A percentile compares a stretch with the other conserved stretches of the same genome.
phyloP scores from a whole-genome alignment of 352 stramenopile genomes.

The Pythium utonaiense region DNA sequence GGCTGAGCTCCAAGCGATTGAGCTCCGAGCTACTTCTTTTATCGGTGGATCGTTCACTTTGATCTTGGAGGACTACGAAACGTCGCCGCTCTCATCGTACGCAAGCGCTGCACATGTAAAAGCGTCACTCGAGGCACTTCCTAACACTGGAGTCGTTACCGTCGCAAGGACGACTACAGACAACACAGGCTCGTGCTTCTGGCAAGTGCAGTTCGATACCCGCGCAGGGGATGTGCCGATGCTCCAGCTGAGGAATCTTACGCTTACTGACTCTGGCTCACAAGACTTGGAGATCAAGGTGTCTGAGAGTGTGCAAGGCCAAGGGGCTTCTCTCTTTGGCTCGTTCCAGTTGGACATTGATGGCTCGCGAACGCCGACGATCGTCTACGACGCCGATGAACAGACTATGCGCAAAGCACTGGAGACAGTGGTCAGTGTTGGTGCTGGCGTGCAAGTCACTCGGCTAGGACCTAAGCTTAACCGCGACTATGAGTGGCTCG shows the following conservation, averaged over 20 bases:
- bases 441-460: constrained; percentile 16
- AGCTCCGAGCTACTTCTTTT: constrained; percentile 35
- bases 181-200: constrained; percentile 41
- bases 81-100: constrained; percentile 42
- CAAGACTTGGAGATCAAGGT: constrained; percentile 39
- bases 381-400: constrained; percentile 38
- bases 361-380: constrained; percentile 13
- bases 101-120: constrained; percentile 41
- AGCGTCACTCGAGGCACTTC: constrained; percentile 42
- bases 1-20: constrained; percentile 42
- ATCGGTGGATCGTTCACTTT: constrained; percentile 51
- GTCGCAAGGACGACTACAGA: constrained; percentile 33
- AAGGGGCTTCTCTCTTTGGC: constrained; percentile 34
- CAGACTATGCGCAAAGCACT: constrained; percentile 24
- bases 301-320: constrained; percentile 41
- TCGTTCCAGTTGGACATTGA: constrained; percentile 49
- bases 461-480: constrained; percentile 40
- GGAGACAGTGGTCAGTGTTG: constrained; percentile 8
- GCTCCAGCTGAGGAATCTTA: constrained; percentile 39
- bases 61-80: constrained; percentile 32
- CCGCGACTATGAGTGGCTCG: constrained; percentile 37
- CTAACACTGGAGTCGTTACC: constrained; percentile 31
- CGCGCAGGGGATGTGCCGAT: constrained; percentile 47
- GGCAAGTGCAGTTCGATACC: constrained; percentile 56
- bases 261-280: constrained; percentile 41